These are phyloP conservation scores for Paecilomyces fulvus DNA, from an alignment of 2,329 filamentous ascomycete genomes.

Conservation along the genomic window DNA sequence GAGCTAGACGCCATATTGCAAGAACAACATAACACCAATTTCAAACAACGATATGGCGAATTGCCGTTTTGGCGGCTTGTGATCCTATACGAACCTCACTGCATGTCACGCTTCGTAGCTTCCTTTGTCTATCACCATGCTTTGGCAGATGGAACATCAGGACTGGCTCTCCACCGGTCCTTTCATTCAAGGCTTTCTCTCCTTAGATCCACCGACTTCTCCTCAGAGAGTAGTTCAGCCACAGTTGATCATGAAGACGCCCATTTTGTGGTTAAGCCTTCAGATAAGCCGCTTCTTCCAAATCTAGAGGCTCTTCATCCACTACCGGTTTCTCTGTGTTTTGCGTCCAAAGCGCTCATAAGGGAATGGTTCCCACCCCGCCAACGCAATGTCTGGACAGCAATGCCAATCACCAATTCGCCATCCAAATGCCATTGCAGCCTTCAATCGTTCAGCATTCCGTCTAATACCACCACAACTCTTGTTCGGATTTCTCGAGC, in stretches of 20 bases:
- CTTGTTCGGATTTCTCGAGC: too few species aligned
- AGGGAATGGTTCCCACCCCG: too few species aligned
- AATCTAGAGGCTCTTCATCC: too few species aligned
- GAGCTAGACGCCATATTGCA: neutral
- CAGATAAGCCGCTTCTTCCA: too few species aligned
- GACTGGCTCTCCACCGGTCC: neutral
- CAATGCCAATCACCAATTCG: too few species aligned
- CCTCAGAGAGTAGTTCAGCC: neutral
- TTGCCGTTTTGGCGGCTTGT: neutral
- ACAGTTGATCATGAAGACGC: neutral
- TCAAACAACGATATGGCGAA: neutral
- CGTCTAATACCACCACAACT: too few species aligned
- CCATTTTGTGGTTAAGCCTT: neutral
- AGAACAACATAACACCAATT: neutral
- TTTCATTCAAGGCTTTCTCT: neutral
- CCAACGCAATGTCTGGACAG: too few species aligned
- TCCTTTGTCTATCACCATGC: conserved; percentile 1
- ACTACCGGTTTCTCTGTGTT: too few species aligned
- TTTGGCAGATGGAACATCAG: conserved; percentile 2
- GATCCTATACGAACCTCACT: neutral
- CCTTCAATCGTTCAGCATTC: too few species aligned
- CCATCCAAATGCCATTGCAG: too few species aligned
- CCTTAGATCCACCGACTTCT: neutral
- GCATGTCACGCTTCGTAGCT: neutral
- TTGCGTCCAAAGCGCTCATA: too few species aligned